phyloP scores from a whole-genome alignment of 2,329 filamentous ascomycete species.

The Endoconidiophora polonica region DNA sequence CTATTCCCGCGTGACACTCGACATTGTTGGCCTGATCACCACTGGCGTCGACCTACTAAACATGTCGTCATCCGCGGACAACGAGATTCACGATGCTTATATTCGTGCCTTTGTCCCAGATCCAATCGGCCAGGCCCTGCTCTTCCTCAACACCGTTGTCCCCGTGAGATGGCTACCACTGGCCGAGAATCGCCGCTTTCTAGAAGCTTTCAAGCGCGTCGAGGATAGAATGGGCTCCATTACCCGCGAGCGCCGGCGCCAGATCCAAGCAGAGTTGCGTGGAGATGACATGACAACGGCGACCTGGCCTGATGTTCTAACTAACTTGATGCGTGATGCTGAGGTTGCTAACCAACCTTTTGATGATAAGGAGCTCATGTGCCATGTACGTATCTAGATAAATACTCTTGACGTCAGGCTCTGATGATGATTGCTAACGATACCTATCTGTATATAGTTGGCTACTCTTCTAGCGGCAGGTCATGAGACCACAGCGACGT shows the following conservation, averaged over 20 bases:
- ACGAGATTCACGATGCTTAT: slow-evolving; percentile 18
- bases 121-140: slow-evolving; percentile 15
- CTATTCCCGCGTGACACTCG: slow-evolving; percentile 20
- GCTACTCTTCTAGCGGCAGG: slow-evolving; percentile 29
- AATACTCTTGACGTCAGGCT: background rate
- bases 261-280: slow-evolving; percentile 10
- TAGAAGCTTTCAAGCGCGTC: slow-evolving; percentile 19
- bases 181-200: slow-evolving; percentile 22
- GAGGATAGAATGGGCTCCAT: slow-evolving; percentile 16
- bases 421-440: slow-evolving; percentile 15
- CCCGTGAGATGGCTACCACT: slow-evolving; percentile 24
- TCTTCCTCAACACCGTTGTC: slow-evolving; percentile 19
- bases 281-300: slow-evolving; percentile 6
- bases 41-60: slow-evolving; percentile 21
- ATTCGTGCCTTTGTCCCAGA: slow-evolving; percentile 17
- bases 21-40: slow-evolving; percentile 22
- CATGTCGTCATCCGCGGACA: slow-evolving; percentile 14
- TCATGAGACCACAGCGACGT: slow-evolving; percentile 28
- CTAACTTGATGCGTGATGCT: slow-evolving; percentile 21
- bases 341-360: slow-evolving; percentile 15
- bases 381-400: slow-evolving; percentile 8
- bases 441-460: slow-evolving; percentile 21
- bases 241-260: slow-evolving; percentile 6
- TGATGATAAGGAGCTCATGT: slow-evolving; percentile 17
- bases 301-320: slow-evolving; percentile 18